These are phyloP conservation scores for Peterozyma toletana DNA, from an alignment of 805 yeast species.

Conservation along the genomic window DNA sequence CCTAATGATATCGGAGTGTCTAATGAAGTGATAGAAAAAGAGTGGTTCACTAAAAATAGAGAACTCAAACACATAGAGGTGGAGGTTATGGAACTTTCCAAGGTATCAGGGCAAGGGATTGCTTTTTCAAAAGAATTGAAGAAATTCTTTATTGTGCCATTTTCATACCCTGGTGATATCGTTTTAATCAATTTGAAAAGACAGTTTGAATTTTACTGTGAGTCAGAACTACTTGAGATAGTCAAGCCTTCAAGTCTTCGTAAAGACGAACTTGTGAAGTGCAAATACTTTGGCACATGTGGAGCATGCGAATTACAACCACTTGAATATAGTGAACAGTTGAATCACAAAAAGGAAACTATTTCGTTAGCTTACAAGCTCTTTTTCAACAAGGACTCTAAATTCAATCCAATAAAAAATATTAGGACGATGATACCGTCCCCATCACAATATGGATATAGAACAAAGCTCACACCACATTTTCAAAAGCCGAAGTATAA, in stretches of 20 bases:
- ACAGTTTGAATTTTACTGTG: slow-evolving; percentile 25
- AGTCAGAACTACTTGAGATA: slow-evolving; percentile 19
- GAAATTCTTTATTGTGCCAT: slow-evolving; percentile 20
- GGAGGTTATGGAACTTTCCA: slow-evolving; percentile 1
- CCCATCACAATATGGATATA: slow-evolving; percentile 68
- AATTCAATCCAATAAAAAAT: neutral
- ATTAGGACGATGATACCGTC: slow-evolving; percentile 49
- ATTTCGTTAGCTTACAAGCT: slow-evolving; percentile 25
- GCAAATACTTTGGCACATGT: slow-evolving; percentile 29
- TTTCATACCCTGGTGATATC: slow-evolving; percentile 30
- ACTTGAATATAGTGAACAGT: slow-evolving; percentile 30
- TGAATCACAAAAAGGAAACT: slow-evolving; percentile 21
- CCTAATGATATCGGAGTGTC: too few relatives aligned
- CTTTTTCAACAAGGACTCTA: slow-evolving; percentile 23
- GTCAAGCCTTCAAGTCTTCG: slow-evolving; percentile 12
- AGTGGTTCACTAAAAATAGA: too few relatives aligned
- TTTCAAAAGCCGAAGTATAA: slow-evolving; percentile 66
- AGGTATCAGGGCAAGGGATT: slow-evolving; percentile 7
- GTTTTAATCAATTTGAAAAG: slow-evolving; percentile 22
- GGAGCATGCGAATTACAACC: slow-evolving; percentile 37
- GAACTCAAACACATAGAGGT: neutral
- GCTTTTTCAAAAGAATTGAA: neutral
- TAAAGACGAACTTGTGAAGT: slow-evolving; percentile 21
- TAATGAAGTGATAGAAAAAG: too few relatives aligned
- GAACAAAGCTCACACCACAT: slow-evolving; percentile 96